Evolutionary conservation across 2,329 filamentous ascomycete genomes (phyloP).

Genomic region (Colletotrichum sublineola): DNA sequence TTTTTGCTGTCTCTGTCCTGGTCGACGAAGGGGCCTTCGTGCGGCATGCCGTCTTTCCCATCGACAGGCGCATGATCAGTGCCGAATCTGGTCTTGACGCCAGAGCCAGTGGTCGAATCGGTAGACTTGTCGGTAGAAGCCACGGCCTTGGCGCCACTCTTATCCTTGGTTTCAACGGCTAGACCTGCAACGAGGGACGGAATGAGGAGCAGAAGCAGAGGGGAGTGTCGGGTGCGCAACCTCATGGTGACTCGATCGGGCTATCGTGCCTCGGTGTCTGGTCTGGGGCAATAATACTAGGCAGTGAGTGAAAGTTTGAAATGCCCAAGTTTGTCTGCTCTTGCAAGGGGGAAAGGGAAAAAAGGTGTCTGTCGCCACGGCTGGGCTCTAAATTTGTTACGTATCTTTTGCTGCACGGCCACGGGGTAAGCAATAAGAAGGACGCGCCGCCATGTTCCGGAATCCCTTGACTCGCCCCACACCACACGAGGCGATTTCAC

Average conservation of each 20-base stretch:
- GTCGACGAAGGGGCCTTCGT: constrained; percentile 83
- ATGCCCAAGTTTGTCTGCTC: constrained; percentile 24
- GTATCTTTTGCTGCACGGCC: constrained; percentile 41
- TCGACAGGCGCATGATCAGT: constrained; percentile 89
- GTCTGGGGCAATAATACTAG: constrained; percentile 11
- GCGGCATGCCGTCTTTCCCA: constrained; percentile 92
- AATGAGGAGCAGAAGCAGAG: constrained; percentile 72
- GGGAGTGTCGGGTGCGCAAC: constrained; percentile 65
- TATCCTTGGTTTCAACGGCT: constrained; percentile 48
- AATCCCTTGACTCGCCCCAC: constrained; percentile 27
- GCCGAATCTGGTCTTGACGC: constrained; percentile 54
- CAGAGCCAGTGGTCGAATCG: constrained; percentile 46
- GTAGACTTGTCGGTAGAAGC: constrained; percentile 44
- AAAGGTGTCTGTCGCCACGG: constrained; percentile 36
- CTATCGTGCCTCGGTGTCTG: constrained; percentile 13
- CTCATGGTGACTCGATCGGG: constrained; percentile 64
- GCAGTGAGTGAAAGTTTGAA: constrained; percentile 16
- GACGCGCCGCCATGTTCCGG: constrained; percentile 38
- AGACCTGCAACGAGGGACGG: constrained; percentile 63
- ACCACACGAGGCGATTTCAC: constrained; percentile 17
- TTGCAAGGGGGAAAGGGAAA: constrained; percentile 24
- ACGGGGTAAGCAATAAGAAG: constrained; percentile 33
- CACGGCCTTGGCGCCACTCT: constrained; percentile 46
- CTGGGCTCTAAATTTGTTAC: constrained; percentile 36
- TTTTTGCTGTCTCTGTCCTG: constrained; percentile 51